phyloP scores from a whole-genome alignment of 768 basidiomycete genomes.

The Gloeopeniophorella convolvens region DNA sequence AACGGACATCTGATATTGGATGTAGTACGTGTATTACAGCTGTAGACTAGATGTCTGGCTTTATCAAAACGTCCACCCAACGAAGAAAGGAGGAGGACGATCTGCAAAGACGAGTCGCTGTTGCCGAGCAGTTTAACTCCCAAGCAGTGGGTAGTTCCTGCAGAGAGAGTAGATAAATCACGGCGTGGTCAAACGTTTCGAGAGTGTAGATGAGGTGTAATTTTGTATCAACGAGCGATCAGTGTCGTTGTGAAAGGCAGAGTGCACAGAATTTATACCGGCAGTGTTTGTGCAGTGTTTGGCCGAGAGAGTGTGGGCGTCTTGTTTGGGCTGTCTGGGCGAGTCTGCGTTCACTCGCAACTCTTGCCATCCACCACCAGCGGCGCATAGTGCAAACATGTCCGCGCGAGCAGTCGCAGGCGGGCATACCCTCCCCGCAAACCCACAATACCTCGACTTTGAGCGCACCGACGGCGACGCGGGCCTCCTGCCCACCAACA shows the following conservation, averaged over 20 bases:
- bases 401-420: conserved; percentile 12
- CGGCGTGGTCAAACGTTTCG: conserved; percentile 30
- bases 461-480: conserved; percentile 53
- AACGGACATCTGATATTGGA: too few species aligned
- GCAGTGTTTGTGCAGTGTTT: neutral
- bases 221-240: neutral
- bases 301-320: neutral
- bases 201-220: neutral
- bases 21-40: too few species aligned
- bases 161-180: conserved; percentile 60
- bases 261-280: neutral
- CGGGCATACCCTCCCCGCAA: conserved; percentile 36
- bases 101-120: conserved; percentile 45
- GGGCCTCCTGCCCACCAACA: conserved; percentile 51
- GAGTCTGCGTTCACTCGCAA: neutral
- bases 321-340: neutral
- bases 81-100: conserved; percentile 40
- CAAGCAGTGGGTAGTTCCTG: conserved; percentile 34
- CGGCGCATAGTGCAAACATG: conserved; percentile 6
- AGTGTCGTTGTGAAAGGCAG: neutral
- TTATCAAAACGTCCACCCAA: conserved; percentile 44
- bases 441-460: conserved; percentile 55
- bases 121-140: conserved; percentile 71
- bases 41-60: conserved; percentile 12
- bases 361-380: neutral